These are phyloP conservation scores for Stipa capillata DNA, from an alignment of 176 grass and related monocot species.

Conservation along the genomic window DNA sequence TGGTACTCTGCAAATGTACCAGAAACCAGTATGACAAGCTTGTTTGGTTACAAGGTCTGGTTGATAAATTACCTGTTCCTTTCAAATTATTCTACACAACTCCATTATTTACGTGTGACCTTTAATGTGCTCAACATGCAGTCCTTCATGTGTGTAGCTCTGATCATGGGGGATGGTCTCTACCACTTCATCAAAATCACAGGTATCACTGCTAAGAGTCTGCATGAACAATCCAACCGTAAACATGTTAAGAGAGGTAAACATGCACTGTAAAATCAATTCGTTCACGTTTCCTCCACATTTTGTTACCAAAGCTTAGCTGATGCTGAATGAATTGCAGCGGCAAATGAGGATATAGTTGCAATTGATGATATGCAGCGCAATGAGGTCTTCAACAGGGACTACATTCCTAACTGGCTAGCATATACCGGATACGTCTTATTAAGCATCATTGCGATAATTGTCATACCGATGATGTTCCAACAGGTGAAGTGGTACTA, in stretches of 20 bases:
- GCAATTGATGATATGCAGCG: slow-evolving; percentile 35
- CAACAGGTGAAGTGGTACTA: slow-evolving; percentile 78
- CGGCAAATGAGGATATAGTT: slow-evolving; percentile 22
- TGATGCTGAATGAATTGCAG: slow-evolving; percentile 13
- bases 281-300: background rate
- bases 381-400: slow-evolving; percentile 50
- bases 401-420: slow-evolving; percentile 55
- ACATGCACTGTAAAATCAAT: background rate
- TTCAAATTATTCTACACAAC: background rate
- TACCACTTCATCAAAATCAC: slow-evolving; percentile 79
- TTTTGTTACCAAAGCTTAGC: background rate
- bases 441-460: slow-evolving; percentile 33
- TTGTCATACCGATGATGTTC: slow-evolving; percentile 57
- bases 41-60: slow-evolving; percentile 91
- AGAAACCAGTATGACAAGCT: slow-evolving; percentile 71
- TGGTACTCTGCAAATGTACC: slow-evolving; percentile 65
- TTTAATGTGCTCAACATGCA: slow-evolving; percentile 17
- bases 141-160: slow-evolving; percentile 74
- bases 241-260: slow-evolving; percentile 36
- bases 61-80: background rate
- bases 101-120: background rate
- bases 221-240: slow-evolving; percentile 28
- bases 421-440: slow-evolving; percentile 51
- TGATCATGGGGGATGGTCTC: slow-evolving; percentile 83
- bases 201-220: slow-evolving; percentile 34